Evolutionary conservation across 768 basidiomycete species (phyloP).

Genomic region (Chalciporus pseudorubinellus): DNA sequence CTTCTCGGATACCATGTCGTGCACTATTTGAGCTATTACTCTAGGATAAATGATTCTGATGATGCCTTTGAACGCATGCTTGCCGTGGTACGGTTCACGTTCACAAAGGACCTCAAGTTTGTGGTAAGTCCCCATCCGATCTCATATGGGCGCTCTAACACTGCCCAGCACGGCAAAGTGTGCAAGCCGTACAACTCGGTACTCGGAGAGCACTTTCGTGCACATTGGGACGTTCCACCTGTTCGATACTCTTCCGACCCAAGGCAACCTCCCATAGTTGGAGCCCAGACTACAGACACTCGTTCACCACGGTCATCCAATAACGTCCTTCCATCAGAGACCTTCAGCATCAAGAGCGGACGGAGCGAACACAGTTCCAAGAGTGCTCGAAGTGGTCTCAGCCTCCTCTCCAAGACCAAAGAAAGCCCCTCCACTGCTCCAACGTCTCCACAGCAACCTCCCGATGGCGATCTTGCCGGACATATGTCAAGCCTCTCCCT

Average conservation of each 20-base stretch:
- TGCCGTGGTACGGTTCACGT: constrained; percentile 82
- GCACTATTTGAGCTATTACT: constrained; percentile 4
- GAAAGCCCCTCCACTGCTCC: constrained; percentile 32
- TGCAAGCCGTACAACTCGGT: constrained; percentile 93
- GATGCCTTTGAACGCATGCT: constrained; percentile 96
- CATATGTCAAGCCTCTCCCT: constrained; percentile 64
- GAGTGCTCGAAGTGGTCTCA: constrained; percentile 57
- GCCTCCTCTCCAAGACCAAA: constrained; percentile 50
- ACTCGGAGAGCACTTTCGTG: constrained; percentile 84
- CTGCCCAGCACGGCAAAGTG: constrained; percentile 75
- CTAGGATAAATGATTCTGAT: constrained; percentile 86
- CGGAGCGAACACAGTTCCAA: constrained; percentile 56
- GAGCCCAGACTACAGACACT: constrained; percentile 36
- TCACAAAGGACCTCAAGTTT: constrained; percentile 94
- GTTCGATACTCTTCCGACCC: constrained; percentile 50
- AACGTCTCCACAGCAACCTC: constrained; percentile 47
- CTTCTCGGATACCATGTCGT: neutral
- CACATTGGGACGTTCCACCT: constrained; percentile 81
- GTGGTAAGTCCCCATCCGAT: constrained; percentile 50
- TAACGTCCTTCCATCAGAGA: constrained; percentile 38
- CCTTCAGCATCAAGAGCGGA: constrained; percentile 48
- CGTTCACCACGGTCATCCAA: constrained; percentile 25
- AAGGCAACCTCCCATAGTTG: constrained; percentile 44
- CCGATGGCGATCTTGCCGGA: constrained; percentile 43
- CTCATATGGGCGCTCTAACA: neutral